Base-by-base conservation (phyloP, 2,329 filamentous ascomycete genomes). In the Pyrenophora seminiperda region DNA sequence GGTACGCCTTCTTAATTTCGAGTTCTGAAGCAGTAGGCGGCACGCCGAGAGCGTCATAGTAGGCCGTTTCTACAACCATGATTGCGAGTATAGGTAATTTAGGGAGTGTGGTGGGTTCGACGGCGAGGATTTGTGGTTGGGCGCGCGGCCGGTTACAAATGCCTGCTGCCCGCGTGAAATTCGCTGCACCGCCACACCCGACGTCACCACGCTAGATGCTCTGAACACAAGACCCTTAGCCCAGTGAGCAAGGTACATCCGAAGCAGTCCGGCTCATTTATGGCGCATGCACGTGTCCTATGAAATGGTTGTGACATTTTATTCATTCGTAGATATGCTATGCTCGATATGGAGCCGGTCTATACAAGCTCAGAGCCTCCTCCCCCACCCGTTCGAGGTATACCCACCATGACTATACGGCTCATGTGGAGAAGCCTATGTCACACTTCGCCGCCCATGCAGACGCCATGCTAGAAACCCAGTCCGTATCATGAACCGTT, bases 1-100 rank as follows among this genome's bases (percentile, higher is more conserved):
- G 86, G 77, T 97, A 97, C 20, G 92, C 92, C 79, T 96, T 96
- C 76, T 97, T 97, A 77, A 97, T 97, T 73, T 97, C 91, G 41
- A 96, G 83, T 73, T 93, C 90, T 31, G 90, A 88, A 22, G 92
- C 93, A 47, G 88, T 90, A 60, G 91, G 87, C 76, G 87, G 80
- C 67, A 97, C 91, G 69, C 89, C 90, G 31, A 97, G 81, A 63
- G 85, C 85, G 76, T 96, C 91, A 76, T 95, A 95, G 77, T 96
- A 96, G 63, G 84, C 79, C 50, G 90, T 95, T 75, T 96, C 91
- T 66, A 88, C 89, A 65, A 94, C 91, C 91, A 95, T 95, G 46
- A 36, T 51, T 55, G 43, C 48, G 43, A 18, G 18, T 54, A 37
- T 34, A 18, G 19, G 34, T 24, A 29, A 31, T 15, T 13, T 40